A percentile compares a stretch with the other conserved stretches of the same genome.
phyloP scores from a whole-genome alignment of 2,329 filamentous ascomycete genomes.

The Colletotrichum karsti region DNA sequence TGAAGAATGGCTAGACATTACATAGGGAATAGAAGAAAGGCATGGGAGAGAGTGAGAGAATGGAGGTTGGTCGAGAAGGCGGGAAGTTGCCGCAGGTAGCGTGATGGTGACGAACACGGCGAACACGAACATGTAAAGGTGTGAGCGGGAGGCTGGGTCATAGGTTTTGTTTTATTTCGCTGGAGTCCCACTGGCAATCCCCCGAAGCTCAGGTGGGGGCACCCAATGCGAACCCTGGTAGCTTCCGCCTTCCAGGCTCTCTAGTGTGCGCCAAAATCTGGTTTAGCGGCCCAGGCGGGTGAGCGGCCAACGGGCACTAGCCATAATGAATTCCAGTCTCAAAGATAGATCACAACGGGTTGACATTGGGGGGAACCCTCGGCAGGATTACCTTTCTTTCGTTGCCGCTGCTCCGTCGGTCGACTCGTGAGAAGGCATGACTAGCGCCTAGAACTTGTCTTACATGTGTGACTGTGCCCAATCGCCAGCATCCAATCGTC shows the following conservation, averaged over 20 bases:
- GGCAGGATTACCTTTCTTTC: conserved; percentile 1
- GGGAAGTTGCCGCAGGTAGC: conserved; percentile 10
- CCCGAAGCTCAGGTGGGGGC: conserved; percentile 22
- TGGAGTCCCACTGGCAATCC: background rate
- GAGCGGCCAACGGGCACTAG: conserved; percentile 28
- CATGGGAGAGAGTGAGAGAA: background rate
- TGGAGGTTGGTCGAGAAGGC: conserved; percentile 20
- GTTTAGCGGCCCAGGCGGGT: conserved; percentile 22
- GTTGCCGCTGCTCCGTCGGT: background rate
- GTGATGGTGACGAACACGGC: conserved; percentile 16
- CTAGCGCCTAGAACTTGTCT: conserved; percentile 16
- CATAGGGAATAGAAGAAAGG: conserved; percentile 11
- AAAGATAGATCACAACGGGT: conserved; percentile 7
- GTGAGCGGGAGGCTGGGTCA: conserved; percentile 19
- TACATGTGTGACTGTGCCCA: conserved; percentile 7
- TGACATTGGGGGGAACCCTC: background rate
- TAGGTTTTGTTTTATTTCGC: conserved; percentile 25
- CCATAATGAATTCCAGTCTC: background rate
- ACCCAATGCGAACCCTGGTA: conserved; percentile 9
- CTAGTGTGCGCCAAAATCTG: background rate
- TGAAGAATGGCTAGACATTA: conserved; percentile 16
- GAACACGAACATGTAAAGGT: background rate
- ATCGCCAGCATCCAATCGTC: conserved; percentile 19
- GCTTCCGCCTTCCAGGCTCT: conserved; percentile 8
- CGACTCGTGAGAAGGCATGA: background rate